phyloP scores from a whole-genome alignment of 805 yeast genomes.

The Teunomyces panamensis region DNA sequence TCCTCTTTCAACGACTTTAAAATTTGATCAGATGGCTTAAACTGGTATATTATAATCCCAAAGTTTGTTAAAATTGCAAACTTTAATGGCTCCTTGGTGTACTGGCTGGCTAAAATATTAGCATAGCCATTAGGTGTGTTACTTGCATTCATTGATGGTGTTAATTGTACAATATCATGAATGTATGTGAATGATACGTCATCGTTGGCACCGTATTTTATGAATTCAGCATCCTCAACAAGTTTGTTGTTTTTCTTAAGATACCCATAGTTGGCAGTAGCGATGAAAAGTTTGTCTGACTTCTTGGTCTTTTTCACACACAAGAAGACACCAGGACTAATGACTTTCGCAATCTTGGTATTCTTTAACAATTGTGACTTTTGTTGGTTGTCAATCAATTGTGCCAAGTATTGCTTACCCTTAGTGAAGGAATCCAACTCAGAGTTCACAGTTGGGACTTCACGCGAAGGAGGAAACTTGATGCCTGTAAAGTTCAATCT shows the following conservation, averaged over 20 bases:
- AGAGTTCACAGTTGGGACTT: constrained; percentile 37
- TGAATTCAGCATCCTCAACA: constrained; percentile 77
- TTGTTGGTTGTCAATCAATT: constrained; percentile 39
- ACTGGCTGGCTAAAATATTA: constrained; percentile 85
- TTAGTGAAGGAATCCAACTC: constrained; percentile 43
- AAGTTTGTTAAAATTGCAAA: constrained; percentile 80
- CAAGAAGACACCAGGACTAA: constrained; percentile 85
- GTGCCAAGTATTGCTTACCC: constrained; percentile 38
- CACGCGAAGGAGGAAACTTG: constrained; percentile 64
- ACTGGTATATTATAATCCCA: constrained; percentile 73
- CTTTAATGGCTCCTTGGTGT: constrained; percentile 59
- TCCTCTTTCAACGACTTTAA: constrained; percentile 66
- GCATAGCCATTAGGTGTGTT: constrained; percentile 78
- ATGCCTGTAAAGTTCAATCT: constrained; percentile 44
- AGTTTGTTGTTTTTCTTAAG: constrained; percentile 68
- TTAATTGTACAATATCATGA: constrained; percentile 69
- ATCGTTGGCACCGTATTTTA: constrained; percentile 28
- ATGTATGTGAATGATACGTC: constrained; percentile 38
- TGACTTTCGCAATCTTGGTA: constrained; percentile 54
- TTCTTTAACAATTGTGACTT: constrained; percentile 58
- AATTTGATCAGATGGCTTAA: constrained; percentile 76
- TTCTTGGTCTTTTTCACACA: constrained; percentile 53
- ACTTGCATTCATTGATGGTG: constrained; percentile 70
- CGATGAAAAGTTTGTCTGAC: constrained; percentile 57
- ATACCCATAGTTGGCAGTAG: constrained; percentile 84